Evolutionary conservation across 306 rosid genomes (phyloP).

Genomic region (Trifolium repens): DNA sequence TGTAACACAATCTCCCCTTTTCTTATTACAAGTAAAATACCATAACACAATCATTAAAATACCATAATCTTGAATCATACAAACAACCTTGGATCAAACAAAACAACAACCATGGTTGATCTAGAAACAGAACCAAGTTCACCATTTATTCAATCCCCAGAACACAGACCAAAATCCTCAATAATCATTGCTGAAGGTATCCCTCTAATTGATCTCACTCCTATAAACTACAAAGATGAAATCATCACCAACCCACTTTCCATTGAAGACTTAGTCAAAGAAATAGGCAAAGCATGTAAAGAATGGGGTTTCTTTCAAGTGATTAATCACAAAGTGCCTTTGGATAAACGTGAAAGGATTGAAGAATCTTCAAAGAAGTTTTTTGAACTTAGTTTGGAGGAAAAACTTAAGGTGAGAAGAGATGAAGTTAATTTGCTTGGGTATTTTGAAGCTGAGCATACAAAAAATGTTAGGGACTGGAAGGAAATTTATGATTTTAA

Average conservation of each 20-base stretch:
- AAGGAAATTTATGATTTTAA: constrained; percentile 83
- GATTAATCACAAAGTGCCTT: constrained; percentile 69
- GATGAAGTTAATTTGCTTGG: constrained; percentile 64
- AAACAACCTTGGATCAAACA: too few relatives aligned
- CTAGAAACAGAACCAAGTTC: constrained; percentile 53
- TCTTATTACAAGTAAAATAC: too few relatives aligned
- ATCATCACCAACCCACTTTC: not conserved
- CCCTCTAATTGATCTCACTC: constrained; percentile 60
- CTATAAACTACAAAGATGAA: constrained; percentile 30
- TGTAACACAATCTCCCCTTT: too few relatives aligned
- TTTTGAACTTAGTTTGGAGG: constrained; percentile 51
- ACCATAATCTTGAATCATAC: too few relatives aligned
- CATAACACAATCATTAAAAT: too few relatives aligned
- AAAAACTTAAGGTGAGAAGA: constrained; percentile 64
- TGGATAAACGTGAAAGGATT: constrained; percentile 43
- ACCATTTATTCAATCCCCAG: constrained; percentile 60
- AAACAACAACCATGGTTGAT: constrained; percentile 43
- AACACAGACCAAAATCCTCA: constrained; percentile 65
- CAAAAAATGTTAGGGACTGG: constrained; percentile 88
- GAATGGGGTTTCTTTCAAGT: constrained; percentile 87
- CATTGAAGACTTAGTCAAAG: constrained; percentile 41
- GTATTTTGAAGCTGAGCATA: constrained; percentile 72
- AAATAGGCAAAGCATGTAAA: constrained; percentile 61
- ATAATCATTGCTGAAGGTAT: constrained; percentile 50
- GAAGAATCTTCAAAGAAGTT: constrained; percentile 56